These are phyloP conservation scores for Mycena galericulata DNA, from an alignment of 768 basidiomycete genomes.

Conservation along the genomic window DNA sequence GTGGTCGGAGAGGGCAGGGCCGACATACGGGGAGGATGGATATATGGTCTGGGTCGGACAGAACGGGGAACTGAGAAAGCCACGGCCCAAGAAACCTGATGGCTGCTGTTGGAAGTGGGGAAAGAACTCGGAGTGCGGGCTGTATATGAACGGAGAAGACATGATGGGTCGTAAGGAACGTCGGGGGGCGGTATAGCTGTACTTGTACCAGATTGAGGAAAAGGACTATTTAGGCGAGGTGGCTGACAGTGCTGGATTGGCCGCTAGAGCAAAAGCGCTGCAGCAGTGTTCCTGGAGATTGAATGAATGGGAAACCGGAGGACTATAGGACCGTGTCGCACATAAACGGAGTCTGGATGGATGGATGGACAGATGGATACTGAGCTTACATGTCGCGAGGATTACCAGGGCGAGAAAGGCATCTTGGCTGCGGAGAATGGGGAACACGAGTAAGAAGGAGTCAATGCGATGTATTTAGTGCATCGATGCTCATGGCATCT, in stretches of 20 bases:
- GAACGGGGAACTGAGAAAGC: slow-evolving; percentile 51
- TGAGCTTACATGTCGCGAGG: slow-evolving; percentile 11
- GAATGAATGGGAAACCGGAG: slow-evolving; percentile 10
- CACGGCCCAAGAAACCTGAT: slow-evolving; percentile 44
- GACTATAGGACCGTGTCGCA: slow-evolving; percentile 16
- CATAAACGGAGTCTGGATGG: slow-evolving; percentile 10
- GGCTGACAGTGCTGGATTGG: slow-evolving; percentile 24
- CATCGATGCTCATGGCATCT: background rate
- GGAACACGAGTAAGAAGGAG: slow-evolving; percentile 9
- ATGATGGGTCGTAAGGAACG: slow-evolving; percentile 41
- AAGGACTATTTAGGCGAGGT: slow-evolving; percentile 25
- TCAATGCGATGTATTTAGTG: background rate
- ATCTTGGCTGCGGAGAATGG: slow-evolving; percentile 10
- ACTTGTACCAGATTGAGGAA: slow-evolving; percentile 19
- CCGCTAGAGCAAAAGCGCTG: slow-evolving; percentile 19
- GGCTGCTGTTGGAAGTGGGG: slow-evolving; percentile 49
- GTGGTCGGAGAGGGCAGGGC: background rate
- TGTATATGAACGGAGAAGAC: slow-evolving; percentile 59
- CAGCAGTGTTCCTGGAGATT: slow-evolving; percentile 9
- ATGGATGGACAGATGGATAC: background rate
- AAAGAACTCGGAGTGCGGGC: slow-evolving; percentile 49
- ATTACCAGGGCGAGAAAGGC: background rate
- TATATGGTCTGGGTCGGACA: slow-evolving; percentile 53
- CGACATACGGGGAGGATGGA: slow-evolving; percentile 51
- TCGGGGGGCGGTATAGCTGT: slow-evolving; percentile 23